phyloP scores from a whole-genome alignment of 805 yeast genomes.

The Kuraishia piskuri region DNA sequence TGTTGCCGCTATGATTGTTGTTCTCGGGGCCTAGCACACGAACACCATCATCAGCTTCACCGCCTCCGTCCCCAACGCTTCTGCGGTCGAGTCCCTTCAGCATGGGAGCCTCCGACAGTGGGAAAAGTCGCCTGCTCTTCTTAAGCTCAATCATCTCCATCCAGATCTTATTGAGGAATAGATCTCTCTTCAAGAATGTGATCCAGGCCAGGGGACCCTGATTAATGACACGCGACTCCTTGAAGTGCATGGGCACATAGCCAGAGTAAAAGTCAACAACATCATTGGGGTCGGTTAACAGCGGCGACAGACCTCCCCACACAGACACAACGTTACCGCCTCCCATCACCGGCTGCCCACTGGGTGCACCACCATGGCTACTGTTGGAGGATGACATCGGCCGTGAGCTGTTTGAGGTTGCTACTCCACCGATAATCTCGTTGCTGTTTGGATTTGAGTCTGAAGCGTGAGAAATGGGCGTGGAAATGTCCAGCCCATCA shows the following conservation, averaged over 20 bases:
- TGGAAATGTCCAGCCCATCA: not conserved
- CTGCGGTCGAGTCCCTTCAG: slow-evolving; percentile 9
- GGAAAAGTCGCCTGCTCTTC: slow-evolving; percentile 7
- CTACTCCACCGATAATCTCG: no score
- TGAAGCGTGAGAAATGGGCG: not conserved
- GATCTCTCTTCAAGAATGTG: slow-evolving; percentile 39
- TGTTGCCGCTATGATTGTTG: slow-evolving; percentile 5
- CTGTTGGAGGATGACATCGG: not conserved
- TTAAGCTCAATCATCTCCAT: slow-evolving; percentile 13
- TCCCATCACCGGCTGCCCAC: not conserved
- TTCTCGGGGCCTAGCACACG: not conserved
- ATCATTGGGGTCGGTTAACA: slow-evolving; percentile 19
- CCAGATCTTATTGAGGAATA: slow-evolving; percentile 28
- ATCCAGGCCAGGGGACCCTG: slow-evolving; percentile 48
- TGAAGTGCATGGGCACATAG: slow-evolving; percentile 31
- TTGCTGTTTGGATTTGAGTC: not conserved
- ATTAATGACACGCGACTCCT: slow-evolving; percentile 31
- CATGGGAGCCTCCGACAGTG: slow-evolving; percentile 10
- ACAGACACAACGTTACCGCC: not conserved
- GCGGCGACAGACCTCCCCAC: not conserved
- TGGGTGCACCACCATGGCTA: not conserved
- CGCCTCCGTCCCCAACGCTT: not conserved
- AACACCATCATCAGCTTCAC: not conserved
- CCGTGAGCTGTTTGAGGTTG: not conserved
- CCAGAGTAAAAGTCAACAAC: slow-evolving; percentile 32